Conservation (phyloP, 1,284 basidiomycete species). For the Sphaerobolus stellatus region DNA sequence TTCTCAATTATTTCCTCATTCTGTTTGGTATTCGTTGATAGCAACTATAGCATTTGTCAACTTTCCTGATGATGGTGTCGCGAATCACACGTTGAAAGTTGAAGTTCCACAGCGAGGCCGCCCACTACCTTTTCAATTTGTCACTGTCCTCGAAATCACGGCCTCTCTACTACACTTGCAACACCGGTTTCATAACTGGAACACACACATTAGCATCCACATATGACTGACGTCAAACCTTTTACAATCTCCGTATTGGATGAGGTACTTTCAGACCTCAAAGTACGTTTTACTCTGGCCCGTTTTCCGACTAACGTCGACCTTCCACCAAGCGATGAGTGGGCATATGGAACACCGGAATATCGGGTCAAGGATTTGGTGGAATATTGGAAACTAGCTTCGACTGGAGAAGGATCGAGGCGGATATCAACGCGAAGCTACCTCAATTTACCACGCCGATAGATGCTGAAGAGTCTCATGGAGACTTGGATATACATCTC, state of each 20-base stretch:
- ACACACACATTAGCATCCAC: too few species aligned
- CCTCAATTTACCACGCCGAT: slow-evolving; percentile 8
- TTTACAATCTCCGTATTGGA: slow-evolving; percentile 5
- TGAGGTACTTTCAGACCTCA: not conserved
- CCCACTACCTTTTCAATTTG: too few species aligned
- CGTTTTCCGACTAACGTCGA: not conserved
- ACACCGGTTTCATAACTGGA: too few species aligned
- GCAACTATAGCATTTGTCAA: too few species aligned
- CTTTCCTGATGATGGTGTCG: too few species aligned
- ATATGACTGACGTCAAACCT: not conserved
- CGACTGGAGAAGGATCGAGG: slow-evolving; percentile 7
- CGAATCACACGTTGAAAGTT: too few species aligned
- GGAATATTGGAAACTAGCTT: slow-evolving; percentile 8
- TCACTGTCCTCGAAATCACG: too few species aligned
- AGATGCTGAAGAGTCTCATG: slow-evolving; percentile 2
- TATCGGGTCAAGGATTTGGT: slow-evolving; percentile 1
- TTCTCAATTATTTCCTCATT: not conserved
- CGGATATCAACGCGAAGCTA: slow-evolving; percentile 5
- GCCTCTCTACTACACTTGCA: too few species aligned
- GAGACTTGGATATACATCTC: slow-evolving; percentile 2
- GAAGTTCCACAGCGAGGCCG: too few species aligned
- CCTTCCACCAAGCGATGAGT: not conserved
- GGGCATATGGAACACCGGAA: slow-evolving; percentile 3
- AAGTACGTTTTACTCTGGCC: slow-evolving; percentile 3
- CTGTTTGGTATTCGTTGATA: too few species aligned